These are phyloP conservation scores for Mycena polygramma DNA, from an alignment of 768 basidiomycete genomes.

Conservation along the genomic window DNA sequence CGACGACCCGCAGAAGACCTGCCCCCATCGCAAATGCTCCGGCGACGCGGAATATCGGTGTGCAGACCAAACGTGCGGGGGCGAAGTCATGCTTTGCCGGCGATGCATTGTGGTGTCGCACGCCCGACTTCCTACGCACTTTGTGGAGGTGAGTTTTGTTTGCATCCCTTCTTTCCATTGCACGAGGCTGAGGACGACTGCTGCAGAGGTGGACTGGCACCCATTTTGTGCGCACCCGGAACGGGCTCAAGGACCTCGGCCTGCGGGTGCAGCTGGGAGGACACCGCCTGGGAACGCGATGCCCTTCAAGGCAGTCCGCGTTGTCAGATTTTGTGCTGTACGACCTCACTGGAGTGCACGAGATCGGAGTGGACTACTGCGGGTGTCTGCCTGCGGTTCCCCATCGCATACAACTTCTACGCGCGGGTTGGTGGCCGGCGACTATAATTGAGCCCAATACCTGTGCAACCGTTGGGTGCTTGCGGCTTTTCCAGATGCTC, in stretches of 20 bases:
- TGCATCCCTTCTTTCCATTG: no score
- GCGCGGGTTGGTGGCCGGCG: slow-evolving; percentile 30
- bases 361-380: slow-evolving; percentile 21
- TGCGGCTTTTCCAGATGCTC: slow-evolving; percentile 28
- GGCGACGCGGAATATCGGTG: not conserved
- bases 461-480: slow-evolving; percentile 12
- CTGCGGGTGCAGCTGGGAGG: slow-evolving; percentile 27
- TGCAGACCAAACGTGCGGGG: not conserved
- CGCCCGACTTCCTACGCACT: no score
- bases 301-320: not conserved
- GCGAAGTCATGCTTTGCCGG: no score
- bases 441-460: slow-evolving; percentile 20
- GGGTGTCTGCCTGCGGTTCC: not conserved
- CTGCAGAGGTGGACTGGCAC: no score
- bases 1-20: not conserved
- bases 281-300: not conserved
- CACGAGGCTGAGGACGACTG: no score
- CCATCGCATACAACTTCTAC: slow-evolving; percentile 10
- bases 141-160: no score
- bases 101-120: no score
- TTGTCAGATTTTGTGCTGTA: slow-evolving; percentile 21
- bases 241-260: slow-evolving; percentile 11
- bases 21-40: not conserved
- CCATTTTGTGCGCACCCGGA: slow-evolving; percentile 3
- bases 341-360: slow-evolving; percentile 26